Base-by-base conservation (phyloP, 306 rosid species). In the Trifolium repens region DNA sequence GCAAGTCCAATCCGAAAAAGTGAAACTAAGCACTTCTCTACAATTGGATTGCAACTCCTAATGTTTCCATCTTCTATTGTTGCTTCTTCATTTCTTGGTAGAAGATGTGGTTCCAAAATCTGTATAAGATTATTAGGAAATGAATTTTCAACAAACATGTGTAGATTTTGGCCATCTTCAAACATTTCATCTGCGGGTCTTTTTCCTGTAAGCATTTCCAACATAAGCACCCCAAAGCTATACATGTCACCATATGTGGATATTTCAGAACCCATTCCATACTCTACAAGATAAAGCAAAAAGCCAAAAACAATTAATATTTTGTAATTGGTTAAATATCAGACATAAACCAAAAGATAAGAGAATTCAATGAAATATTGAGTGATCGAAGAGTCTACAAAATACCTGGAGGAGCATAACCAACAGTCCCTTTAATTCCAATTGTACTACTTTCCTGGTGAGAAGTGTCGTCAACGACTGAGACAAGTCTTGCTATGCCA, bases 371-470 rank as follows among this genome's bases (percentile, higher is more conserved):
- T 5, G 17, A 16, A 69, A 30, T 9, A 26, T 4, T 0, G 0
- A 15, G 9, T 7, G 19, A 43, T 24, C 5, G 2, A 24, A 43
- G 4, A 30, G 13, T 5, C 4, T 49, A 69, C 0, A 14, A 11
- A 5, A n/a, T 76, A 53, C 80, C 67, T 67, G 80, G 85, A 37
- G 80, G 53, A 59, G 72, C 57, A 35, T 77, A 77, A 15, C 79
- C 85, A 9, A 77, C 1, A 0, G 64, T 60, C 19, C 81, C 85
- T 68, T 67, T 81, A 7, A 76, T 1, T 53, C 81, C 81, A 47
- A 42, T 34, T 11, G 64, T 71, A 39, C 72, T 75, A 49, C 42
- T 71, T 24, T 55, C 27, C 59, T 7, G 34, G 1, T 12, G 46
- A 63, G 66, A 19, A 44, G 22, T n/a, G 11, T 37, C 16, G 30